Base-by-base conservation (phyloP, 768 basidiomycete species). In the Suillus fuscotomentosus region DNA sequence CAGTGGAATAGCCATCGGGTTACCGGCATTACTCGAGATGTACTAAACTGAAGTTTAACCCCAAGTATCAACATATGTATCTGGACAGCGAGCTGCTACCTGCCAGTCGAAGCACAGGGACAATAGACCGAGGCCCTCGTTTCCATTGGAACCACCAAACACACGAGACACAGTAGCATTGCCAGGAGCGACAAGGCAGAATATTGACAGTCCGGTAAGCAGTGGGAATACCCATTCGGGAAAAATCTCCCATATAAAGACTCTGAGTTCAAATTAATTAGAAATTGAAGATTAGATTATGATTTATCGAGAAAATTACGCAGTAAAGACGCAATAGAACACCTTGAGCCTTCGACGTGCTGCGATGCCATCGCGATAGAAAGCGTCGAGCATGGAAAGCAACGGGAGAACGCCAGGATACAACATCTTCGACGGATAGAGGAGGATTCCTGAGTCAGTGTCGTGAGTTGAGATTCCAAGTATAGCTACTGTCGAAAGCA, bases 41-140 rank as follows among this genome's bases (percentile, higher is more conserved):
- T 73, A 75, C 75, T 75, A 34, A 60, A 83, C 76, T 3, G 81
- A 4, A 81, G 77, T 15, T 79, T 78, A n/a, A 81, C 82, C 81
- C 8, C 13, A 31, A 27, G 77, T 45, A 80, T 82, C 62, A 13
- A 85, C 81, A 38, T 38, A 38, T 38, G 10, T 38, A 38, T 38
- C 36, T 10, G 15, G 31, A 34, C 27, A 53, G 51, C 1, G 9
- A 31, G 51, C 27, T 20, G 1, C 61, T n/a, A 75, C 74, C 75
- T 86, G 84, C 87, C 88, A 89, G 69, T 89, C 88, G 15, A 89
- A 75, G 66, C 79, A 86, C 47, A 88, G 70, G 2, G 87, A 81
- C 51, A 89, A 82, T 60, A 84, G 73, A 13, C 86, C 88, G 48
- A 88, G 80, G 10, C 87, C 87, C 72, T 88, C 86, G 63, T 89